These are phyloP conservation scores for Candida andamanensis DNA, from an alignment of 805 yeast species.

Conservation along the genomic window DNA sequence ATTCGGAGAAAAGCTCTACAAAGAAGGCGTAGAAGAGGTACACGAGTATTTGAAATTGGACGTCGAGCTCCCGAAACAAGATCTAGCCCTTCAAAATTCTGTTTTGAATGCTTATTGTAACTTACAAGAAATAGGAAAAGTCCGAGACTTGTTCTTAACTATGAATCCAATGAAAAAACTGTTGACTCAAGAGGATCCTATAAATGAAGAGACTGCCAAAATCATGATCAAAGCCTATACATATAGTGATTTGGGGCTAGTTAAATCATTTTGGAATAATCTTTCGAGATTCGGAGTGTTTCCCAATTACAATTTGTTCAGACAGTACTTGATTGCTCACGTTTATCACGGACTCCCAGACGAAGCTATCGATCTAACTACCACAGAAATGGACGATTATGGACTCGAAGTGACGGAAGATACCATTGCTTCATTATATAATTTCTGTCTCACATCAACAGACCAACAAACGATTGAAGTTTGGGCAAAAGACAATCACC, in stretches of 20 bases:
- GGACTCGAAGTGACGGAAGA: slow-evolving; percentile 41
- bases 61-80: slow-evolving; percentile 42
- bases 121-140: slow-evolving; percentile 50
- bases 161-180: slow-evolving; percentile 43
- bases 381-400: slow-evolving; percentile 40
- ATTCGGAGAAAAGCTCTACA: slow-evolving; percentile 55
- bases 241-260: slow-evolving; percentile 48
- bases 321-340: slow-evolving; percentile 63
- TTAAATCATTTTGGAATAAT: slow-evolving; percentile 57
- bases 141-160: slow-evolving; percentile 56
- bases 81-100: slow-evolving; percentile 54
- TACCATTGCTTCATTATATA: slow-evolving; percentile 43
- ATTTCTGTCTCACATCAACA: slow-evolving; percentile 31
- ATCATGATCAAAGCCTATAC: slow-evolving; percentile 65
- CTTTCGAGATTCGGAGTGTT: slow-evolving; percentile 47
- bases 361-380: slow-evolving; percentile 49
- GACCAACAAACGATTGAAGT: slow-evolving; percentile 25
- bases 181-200: slow-evolving; percentile 16
- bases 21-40: slow-evolving; percentile 60
- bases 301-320: slow-evolving; percentile 49
- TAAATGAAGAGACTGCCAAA: slow-evolving; percentile 59
- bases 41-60: slow-evolving; percentile 66
- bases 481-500: slow-evolving; percentile 30
- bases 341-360: slow-evolving; percentile 59
- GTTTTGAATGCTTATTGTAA: slow-evolving; percentile 61